Evolutionary conservation across 495 filamentous ascomycete genomes (phyloP), one percentile per base, ranked within the genome.

Genomic region (Chaetomium tenue): DNA sequence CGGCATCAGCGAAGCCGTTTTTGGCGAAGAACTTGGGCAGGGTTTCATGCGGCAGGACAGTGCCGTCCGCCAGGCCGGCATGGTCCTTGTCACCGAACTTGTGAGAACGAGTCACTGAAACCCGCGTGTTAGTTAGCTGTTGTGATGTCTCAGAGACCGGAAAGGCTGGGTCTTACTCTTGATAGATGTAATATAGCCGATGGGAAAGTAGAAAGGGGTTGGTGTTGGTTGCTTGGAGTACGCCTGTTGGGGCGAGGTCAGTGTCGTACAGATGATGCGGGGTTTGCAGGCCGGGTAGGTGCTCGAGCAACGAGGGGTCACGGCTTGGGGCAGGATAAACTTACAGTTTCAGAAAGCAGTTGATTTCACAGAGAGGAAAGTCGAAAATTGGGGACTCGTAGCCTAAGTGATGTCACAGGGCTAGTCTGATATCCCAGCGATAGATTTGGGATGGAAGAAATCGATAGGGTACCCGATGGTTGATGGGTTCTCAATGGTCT

Each of bases 21-120:
- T 97, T 97, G 72, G 84, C 91, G 73, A 98, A 98, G 84, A 87
- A 97, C 69, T 91, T 91, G 69, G 94, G 93, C 28, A 96, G 76
- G 65, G 88, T 84, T 42, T 93, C 88, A 67, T 89, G 84, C 48
- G 84, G 76, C 18, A 78, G 72, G 54, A 85, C 85, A 46, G 85
- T 85, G 70, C 87, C 90, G 50, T 83, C 82, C 56, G 80, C 79
- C 63, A 89, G 79, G 66, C 81, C 86, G 63, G 84, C 81, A 78
- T 97, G 91, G 75, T 93, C 89, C 77, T 91, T 90, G 76, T 95
- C 92, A 77, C 89, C 92, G 77, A 78, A 81, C 81, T 98, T 98
- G 83, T 95, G 90, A 56, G 94, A 91, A 69, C 92, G 93, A 79
- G 93, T 97, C 93, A 96, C 92, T 93, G 68, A 37, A 26, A 22